Percentiles rank a stretch among this genome's conserved stretches.
phyloP scores from a whole-genome alignment of 1,139 yeast genomes.

The Candida albicans region DNA sequence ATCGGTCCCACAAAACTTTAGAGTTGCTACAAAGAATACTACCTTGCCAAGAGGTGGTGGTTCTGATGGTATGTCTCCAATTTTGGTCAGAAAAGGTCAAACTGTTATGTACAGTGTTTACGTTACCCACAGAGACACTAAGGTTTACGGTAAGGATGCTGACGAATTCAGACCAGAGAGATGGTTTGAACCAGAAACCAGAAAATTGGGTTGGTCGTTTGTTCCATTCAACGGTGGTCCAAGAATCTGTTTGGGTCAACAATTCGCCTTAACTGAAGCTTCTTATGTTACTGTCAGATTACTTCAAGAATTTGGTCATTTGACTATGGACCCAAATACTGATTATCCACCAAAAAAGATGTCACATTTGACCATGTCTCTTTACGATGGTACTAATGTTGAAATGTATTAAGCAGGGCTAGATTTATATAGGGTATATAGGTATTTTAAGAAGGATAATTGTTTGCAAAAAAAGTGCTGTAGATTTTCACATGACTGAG shows the following conservation, averaged over 20 bases:
- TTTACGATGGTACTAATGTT: slow-evolving; percentile 25
- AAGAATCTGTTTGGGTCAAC: slow-evolving; percentile 60
- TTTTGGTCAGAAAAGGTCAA: slow-evolving; percentile 44
- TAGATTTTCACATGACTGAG: no score
- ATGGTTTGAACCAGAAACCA: slow-evolving; percentile 41
- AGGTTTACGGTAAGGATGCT: slow-evolving; percentile 48
- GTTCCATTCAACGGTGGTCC: slow-evolving; percentile 64
- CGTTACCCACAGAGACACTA: slow-evolving; percentile 40
- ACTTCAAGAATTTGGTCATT: slow-evolving; percentile 29
- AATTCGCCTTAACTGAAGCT: slow-evolving; percentile 58
- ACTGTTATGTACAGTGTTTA: slow-evolving; percentile 39
- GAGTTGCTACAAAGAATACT: slow-evolving; percentile 46
- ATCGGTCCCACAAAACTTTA: slow-evolving; percentile 50
- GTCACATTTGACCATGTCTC: slow-evolving; percentile 36
- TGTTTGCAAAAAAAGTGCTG: neutral
- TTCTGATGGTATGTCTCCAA: slow-evolving; percentile 38
- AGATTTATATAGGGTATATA: neutral
- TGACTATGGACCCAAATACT: slow-evolving; percentile 14
- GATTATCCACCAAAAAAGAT: slow-evolving; percentile 36
- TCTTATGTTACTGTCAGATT: slow-evolving; percentile 46
- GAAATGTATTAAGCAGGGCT: slow-evolving; percentile 10
- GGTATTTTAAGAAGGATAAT: neutral
- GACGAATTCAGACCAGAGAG: slow-evolving; percentile 48
- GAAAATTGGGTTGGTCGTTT: slow-evolving; percentile 50
- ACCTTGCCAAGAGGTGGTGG: slow-evolving; percentile 59